Percentiles rank a stretch among this genome's conserved stretches.
phyloP scores from a whole-genome alignment of 1,284 basidiomycete species.

The Cryptococcus wingfieldii region DNA sequence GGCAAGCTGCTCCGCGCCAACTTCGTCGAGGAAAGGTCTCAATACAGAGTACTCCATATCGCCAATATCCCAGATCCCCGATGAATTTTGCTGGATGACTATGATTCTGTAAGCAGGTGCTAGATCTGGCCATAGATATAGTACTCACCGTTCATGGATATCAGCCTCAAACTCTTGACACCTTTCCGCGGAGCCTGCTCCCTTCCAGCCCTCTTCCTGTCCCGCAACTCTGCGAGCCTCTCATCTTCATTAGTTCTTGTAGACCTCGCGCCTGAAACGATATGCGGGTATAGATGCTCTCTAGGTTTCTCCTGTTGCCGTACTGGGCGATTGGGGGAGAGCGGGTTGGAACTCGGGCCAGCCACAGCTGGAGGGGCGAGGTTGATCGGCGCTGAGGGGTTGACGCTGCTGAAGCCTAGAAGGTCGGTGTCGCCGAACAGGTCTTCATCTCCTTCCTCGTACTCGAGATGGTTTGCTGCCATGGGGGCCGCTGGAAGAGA shows the following conservation, averaged over 20 bases:
- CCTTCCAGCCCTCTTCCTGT: constrained; percentile 7
- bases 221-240: constrained; percentile 15
- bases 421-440: constrained; percentile 23
- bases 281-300: background rate
- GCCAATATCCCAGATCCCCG: constrained; percentile 39
- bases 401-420: background rate
- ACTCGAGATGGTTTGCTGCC: constrained; percentile 5
- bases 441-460: constrained; percentile 25
- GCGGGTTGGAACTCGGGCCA: background rate
- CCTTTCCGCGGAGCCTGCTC: background rate
- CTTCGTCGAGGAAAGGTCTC: constrained; percentile 29
- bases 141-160: no score
- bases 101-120: background rate
- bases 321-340: background rate
- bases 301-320: background rate
- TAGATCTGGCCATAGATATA: no score
- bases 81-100: constrained; percentile 31
- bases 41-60: constrained; percentile 32
- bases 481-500: background rate
- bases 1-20: constrained; percentile 32
- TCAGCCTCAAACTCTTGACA: constrained; percentile 12
- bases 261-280: background rate
- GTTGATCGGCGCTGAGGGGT: constrained; percentile 1
- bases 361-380: background rate
- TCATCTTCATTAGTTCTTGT: constrained; percentile 4